Evolutionary conservation across 768 basidiomycete genomes (phyloP), one percentile per base, ranked within the genome.

Genomic region (Boletus subparvulus): DNA sequence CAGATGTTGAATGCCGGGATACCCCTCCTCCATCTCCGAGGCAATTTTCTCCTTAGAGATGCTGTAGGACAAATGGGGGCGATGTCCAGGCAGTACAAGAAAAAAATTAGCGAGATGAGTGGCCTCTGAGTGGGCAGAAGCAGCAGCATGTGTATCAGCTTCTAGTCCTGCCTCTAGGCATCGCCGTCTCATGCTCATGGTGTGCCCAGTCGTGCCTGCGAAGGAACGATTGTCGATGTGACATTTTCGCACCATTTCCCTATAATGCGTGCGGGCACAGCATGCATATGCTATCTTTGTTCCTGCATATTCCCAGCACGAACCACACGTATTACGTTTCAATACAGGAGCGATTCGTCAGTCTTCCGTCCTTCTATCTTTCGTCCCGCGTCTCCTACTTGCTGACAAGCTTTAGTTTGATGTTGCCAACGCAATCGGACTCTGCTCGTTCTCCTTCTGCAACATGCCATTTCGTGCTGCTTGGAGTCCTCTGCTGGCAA

Each of bases 51-150:
- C 19, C 28, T 28, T 7, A 42, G 37, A 32, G 35, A 36, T 40
- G 47, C 28, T 19, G 42, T 47, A 40, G 36, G 17, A 39, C 49
- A 24, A 41, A 49, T 50, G 48, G 28, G 40, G 56, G 46, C 57
- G 13, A 54, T 52, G 54, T 50, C 37, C 51, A 53, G 54, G 61
- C 61, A 54, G 59, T 59, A 59, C 60, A 33, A 60, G 49, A 28
- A 36, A 51, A 52, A 58, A 49, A 44, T 57, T 60, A 54, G 59
- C 63, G 68, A 69, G 52, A 68, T 64, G 60, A 58, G 65, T 61
- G 65, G 61, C 33, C 57, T 50, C 66, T 64, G 60, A 70, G 68
- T 66, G 68, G 68, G 39, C 54, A 64, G 66, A 69, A 68, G 64
- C 66, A 56, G 5, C 26, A 39, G 54, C 64, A 62, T 64, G 66